These are phyloP conservation scores for Candida ascalaphidarum DNA, from an alignment of 805 yeast genomes.

Conservation along the genomic window DNA sequence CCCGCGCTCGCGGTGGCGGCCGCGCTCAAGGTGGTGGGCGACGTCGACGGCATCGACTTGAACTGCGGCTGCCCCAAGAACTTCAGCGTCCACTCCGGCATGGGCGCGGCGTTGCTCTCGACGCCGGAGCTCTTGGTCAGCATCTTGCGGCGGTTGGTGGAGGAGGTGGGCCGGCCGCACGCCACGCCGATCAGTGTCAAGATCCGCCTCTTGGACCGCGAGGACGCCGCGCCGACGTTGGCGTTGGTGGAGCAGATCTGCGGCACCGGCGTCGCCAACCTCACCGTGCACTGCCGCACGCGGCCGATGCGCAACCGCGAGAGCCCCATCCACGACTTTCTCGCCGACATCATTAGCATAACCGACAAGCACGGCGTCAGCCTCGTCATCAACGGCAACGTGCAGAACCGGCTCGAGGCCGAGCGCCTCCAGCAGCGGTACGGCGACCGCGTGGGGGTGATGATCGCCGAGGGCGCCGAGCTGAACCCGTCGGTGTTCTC, in stretches of 20 bases:
- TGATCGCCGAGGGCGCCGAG: conserved; percentile 93
- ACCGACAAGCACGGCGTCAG: conserved; percentile 59
- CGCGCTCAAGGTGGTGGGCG: conserved; percentile 68
- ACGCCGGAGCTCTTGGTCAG: conserved; percentile 74
- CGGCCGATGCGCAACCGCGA: conserved; percentile 84
- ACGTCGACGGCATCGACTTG: conserved; percentile 88
- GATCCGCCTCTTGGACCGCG: conserved; percentile 66
- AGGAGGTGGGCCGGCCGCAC: conserved; percentile 70
- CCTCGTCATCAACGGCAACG: conserved; percentile 76
- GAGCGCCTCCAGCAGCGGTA: conserved; percentile 40
- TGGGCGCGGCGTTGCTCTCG: conserved; percentile 89
- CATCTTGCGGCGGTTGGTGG: conserved; percentile 62
- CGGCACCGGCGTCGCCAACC: conserved; percentile 73
- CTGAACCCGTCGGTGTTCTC: conserved; percentile 72
- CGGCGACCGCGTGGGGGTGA: conserved; percentile 64
- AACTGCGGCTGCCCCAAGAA: conserved; percentile 98
- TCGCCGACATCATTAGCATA: conserved; percentile 51
- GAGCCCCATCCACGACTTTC: conserved; percentile 63
- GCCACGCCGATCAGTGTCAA: conserved; percentile 83
- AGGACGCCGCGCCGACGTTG: conserved; percentile 44
- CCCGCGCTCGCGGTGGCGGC: conserved; percentile 85
- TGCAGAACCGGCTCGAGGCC: conserved; percentile 49
- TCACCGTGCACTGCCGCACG: conserved; percentile 91
- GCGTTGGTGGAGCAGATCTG: conserved; percentile 42
- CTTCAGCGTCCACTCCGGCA: conserved; percentile 88